Evolutionary conservation across 2,329 filamentous ascomycete species (phyloP).

Genomic region (Penicillium psychrosexuale): DNA sequence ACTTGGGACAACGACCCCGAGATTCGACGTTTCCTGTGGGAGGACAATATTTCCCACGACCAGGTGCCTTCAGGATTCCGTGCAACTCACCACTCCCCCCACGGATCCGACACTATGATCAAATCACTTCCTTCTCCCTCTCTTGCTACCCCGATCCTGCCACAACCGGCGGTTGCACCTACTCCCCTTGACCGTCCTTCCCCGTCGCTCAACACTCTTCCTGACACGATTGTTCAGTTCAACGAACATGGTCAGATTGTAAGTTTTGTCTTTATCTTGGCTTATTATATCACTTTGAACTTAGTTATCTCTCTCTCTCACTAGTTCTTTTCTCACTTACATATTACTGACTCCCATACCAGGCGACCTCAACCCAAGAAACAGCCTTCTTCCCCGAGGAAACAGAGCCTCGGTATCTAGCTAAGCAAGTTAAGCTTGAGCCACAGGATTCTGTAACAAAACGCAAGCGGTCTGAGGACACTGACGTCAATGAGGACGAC

Average conservation of each 20-base stretch:
- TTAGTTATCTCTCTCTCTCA: not conserved
- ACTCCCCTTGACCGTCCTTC: not conserved
- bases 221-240: not conserved
- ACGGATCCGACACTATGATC: not conserved
- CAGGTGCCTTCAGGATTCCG: not conserved
- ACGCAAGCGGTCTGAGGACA: not conserved
- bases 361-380: not conserved
- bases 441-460: not conserved
- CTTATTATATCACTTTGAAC: not conserved
- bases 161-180: not conserved
- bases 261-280: not conserved
- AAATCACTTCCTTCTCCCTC: not conserved
- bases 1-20: not conserved
- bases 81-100: not conserved
- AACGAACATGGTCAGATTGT: not conserved
- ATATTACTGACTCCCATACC: not conserved
- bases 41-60: not conserved
- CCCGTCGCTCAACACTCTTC: not conserved
- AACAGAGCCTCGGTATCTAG: not conserved
- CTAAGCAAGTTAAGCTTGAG: not conserved
- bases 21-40: not conserved
- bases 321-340: not conserved
- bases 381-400: not conserved
- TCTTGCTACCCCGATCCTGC: not conserved
- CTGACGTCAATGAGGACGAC: not conserved